These are phyloP conservation scores for Talaromyces stipitatus DNA, from an alignment of 495 filamentous ascomycete genomes.

Conservation along the genomic window DNA sequence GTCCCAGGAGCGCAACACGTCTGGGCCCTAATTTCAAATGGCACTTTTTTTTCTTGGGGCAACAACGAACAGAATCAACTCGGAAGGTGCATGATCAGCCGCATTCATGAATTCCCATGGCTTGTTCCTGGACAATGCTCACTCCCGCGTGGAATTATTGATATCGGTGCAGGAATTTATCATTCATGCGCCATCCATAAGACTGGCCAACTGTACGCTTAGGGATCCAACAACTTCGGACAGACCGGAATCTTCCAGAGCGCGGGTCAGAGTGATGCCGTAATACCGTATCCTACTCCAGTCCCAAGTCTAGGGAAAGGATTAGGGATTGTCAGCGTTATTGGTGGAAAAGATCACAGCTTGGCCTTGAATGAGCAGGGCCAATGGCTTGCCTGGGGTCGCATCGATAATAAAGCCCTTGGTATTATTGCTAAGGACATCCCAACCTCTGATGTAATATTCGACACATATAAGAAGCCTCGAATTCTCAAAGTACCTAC, in stretches of 20 bases:
- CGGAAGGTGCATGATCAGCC: conserved; percentile 51
- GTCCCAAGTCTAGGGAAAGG: conserved; percentile 52
- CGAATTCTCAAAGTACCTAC: conserved; percentile 52
- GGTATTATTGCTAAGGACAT: conserved; percentile 52
- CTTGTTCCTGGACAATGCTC: conserved; percentile 6
- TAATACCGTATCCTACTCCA: conserved; percentile 48
- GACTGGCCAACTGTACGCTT: conserved; percentile 64
- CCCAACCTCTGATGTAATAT: conserved; percentile 25
- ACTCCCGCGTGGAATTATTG: conserved; percentile 28
- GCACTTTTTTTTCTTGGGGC: conserved; percentile 56
- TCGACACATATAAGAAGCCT: conserved; percentile 41
- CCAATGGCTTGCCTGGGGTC: conserved; percentile 39
- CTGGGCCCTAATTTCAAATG: conserved; percentile 50
- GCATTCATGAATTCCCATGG: conserved; percentile 31
- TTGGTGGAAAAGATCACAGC: conserved; percentile 41
- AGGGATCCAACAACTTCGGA: conserved; percentile 84
- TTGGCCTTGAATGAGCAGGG: conserved; percentile 34
- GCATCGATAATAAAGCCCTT: conserved; percentile 47
- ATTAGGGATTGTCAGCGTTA: conserved; percentile 36
- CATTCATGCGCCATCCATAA: conserved; percentile 67
- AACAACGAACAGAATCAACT: conserved; percentile 57
- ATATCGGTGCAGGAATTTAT: conserved; percentile 47
- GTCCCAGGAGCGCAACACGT: conserved; percentile 52
- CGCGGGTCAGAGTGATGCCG: conserved; percentile 58
- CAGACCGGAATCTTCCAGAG: conserved; percentile 65